phyloP scores from a whole-genome alignment of 83 land plant genomes.

The Thuja plicata region DNA sequence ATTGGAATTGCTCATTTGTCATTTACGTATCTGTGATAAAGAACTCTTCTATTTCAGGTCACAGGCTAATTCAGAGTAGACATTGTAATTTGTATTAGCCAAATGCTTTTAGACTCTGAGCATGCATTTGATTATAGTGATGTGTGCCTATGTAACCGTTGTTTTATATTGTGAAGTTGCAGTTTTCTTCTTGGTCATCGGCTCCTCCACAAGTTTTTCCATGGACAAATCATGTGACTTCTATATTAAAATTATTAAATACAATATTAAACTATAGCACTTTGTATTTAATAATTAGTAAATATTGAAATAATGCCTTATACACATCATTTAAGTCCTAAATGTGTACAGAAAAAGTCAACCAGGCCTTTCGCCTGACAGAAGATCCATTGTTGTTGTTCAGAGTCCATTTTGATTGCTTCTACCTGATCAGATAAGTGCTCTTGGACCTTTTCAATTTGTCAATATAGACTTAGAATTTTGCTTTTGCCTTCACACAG shows the following conservation, averaged over 20 bases:
- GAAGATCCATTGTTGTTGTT: background rate
- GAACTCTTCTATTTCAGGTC: background rate
- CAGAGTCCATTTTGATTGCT: background rate
- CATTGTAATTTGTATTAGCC: background rate
- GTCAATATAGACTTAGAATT: background rate
- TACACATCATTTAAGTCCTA: background rate
- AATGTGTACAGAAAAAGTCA: background rate
- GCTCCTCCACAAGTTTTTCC: background rate
- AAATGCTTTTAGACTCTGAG: background rate
- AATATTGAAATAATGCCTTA: background rate
- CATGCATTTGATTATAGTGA: background rate
- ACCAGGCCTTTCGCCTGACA: background rate
- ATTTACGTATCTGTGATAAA: background rate
- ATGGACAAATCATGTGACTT: background rate
- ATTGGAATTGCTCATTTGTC: background rate
- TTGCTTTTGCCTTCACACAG: background rate
- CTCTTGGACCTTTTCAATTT: background rate
- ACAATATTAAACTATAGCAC: background rate
- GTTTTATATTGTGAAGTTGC: background rate
- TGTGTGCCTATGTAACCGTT: background rate
- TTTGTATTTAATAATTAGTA: background rate
- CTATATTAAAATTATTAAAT: background rate
- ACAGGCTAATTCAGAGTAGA: background rate
- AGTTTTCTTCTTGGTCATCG: background rate
- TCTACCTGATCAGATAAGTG: background rate